A percentile compares a stretch with the other conserved stretches of the same genome.
These are phyloP conservation scores for Backusella liffmaniae DNA, from an alignment of 192 early-diverging fungal species.

Conservation along the genomic window DNA sequence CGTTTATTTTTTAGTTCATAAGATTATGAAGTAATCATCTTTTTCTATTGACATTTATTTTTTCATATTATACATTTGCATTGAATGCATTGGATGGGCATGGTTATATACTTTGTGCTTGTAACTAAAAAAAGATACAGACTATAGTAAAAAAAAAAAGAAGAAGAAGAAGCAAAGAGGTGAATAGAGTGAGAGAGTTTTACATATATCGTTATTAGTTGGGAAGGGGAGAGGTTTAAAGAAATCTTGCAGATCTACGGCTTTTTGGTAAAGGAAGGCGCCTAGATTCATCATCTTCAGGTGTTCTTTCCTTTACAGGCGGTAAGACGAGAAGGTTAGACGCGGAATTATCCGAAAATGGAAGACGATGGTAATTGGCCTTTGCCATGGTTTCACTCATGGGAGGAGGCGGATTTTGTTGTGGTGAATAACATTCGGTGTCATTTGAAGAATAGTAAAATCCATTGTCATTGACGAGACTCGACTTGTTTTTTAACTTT, in stretches of 20 bases:
- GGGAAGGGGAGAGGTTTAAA: background rate
- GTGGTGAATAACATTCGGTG: background rate
- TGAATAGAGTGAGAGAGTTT: background rate
- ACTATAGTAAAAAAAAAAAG: too few species aligned
- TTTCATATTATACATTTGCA: too few species aligned
- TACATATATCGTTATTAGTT: background rate
- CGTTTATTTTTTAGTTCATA: too few species aligned
- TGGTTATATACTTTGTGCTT: too few species aligned
- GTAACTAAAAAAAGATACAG: too few species aligned
- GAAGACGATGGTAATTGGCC: background rate
- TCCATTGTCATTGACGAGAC: background rate
- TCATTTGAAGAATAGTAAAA: background rate
- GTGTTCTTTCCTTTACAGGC: background rate
- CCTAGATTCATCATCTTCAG: background rate
- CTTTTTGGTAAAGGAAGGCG: background rate
- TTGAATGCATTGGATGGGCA: too few species aligned
- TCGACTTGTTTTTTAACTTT: background rate
- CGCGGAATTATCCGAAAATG: background rate
- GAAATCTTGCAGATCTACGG: background rate
- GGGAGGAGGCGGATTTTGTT: slow-evolving; percentile 6
- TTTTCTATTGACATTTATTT: too few species aligned
- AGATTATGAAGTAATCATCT: too few species aligned
- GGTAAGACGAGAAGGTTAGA: background rate
- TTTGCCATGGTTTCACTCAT: background rate
- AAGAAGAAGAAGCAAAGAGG: too few species aligned